phyloP scores from a whole-genome alignment of 1,139 yeast genomes.

The Debaryomycetaceae sp. region DNA sequence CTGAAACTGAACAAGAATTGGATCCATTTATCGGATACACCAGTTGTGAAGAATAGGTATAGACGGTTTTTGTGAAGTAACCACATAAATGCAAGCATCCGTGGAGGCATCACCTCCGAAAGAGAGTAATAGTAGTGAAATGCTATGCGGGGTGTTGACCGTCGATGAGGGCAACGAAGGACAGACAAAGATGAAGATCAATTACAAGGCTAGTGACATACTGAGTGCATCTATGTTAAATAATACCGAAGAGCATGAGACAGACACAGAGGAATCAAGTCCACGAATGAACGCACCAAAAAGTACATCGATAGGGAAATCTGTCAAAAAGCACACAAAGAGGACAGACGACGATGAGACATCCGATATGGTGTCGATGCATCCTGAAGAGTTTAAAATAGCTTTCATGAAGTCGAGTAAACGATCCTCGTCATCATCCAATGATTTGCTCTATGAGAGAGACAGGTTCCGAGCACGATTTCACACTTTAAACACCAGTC shows the following conservation, averaged over 20 bases:
- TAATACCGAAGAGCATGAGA: not conserved
- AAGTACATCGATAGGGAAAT: not conserved
- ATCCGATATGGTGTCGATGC: not conserved
- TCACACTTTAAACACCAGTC: conserved; percentile 27
- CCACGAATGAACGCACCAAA: not conserved
- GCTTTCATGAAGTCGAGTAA: conserved; percentile 15
- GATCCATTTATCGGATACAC: not conserved
- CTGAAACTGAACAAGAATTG: not conserved
- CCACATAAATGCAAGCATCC: not conserved
- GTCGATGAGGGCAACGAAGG: not conserved
- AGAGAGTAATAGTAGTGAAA: not conserved
- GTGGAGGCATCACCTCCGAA: not conserved
- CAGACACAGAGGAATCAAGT: not conserved
- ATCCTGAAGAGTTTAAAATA: not conserved
- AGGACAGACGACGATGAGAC: not conserved
- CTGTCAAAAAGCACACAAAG: not conserved
- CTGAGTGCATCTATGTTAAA: not conserved
- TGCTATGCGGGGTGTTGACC: not conserved
- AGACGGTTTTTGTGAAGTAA: too few species aligned
- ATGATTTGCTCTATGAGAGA: conserved; percentile 40
- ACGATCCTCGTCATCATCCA: conserved; percentile 41
- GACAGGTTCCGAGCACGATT: conserved; percentile 44
- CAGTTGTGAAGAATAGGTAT: too few species aligned
- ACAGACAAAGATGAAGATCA: not conserved
- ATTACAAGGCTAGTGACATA: not conserved